phyloP scores from a whole-genome alignment of 2,329 filamentous ascomycete species.

The Plectosphaerella cucumerina region DNA sequence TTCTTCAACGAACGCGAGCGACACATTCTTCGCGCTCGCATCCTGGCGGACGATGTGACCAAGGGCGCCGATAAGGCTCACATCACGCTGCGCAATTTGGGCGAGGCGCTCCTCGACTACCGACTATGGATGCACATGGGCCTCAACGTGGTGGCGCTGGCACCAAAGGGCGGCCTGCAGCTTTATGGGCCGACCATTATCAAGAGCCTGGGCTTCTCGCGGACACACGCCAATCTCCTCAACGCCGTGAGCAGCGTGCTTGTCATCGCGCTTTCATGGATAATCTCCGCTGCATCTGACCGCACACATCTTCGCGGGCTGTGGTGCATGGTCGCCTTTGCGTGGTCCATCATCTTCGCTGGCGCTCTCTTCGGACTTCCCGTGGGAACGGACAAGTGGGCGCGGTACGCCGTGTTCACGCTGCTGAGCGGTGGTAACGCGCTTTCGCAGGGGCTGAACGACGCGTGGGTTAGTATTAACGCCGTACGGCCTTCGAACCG shows the following conservation, averaged over 20 bases:
- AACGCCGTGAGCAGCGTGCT: conserved; percentile 12
- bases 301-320: conserved; percentile 7
- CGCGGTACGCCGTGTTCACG: conserved; percentile 9
- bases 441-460: conserved; percentile 7
- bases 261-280: conserved; percentile 6
- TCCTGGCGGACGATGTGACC: conserved; percentile 7
- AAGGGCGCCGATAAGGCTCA: conserved; percentile 8
- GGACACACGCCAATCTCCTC: conserved; percentile 14
- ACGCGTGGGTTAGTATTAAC: conserved; percentile 13
- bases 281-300: conserved; percentile 10
- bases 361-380: conserved; percentile 8
- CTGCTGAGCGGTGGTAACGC: conserved; percentile 11
- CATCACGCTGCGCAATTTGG: conserved; percentile 4
- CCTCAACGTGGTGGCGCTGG: conserved; percentile 8
- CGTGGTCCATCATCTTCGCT: conserved; percentile 10
- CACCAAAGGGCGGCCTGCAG: conserved; percentile 9
- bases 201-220: conserved; percentile 12
- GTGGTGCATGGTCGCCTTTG: conserved; percentile 8
- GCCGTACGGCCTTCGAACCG: conserved; percentile 3
- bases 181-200: conserved; percentile 13
- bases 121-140: conserved; percentile 11
- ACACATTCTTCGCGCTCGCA: conserved; percentile 4
- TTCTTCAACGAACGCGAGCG: conserved; percentile 7
- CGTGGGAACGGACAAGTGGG: conserved; percentile 4
- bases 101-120: conserved; percentile 5